Conservation (phyloP, 1,284 basidiomycete genomes). For the Heterobasidion irregulare region DNA sequence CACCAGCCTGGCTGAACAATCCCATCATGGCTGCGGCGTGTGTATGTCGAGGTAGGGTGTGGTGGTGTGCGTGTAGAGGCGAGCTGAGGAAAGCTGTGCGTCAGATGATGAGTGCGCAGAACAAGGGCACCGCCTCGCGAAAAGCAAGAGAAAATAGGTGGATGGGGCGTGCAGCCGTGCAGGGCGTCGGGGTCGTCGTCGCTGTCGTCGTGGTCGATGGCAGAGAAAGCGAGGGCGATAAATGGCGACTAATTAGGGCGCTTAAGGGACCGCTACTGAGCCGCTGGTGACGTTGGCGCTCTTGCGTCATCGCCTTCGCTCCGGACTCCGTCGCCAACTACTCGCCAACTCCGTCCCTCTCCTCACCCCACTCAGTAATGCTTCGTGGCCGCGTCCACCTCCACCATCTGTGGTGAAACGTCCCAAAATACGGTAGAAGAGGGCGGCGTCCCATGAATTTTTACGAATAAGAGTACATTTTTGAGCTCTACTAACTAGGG, state of each 20-base stretch:
- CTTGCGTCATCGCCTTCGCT: background rate
- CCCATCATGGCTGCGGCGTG: conserved; percentile 51
- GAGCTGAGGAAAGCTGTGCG: background rate
- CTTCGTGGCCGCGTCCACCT: too few species aligned
- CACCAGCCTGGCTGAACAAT: conserved; percentile 39
- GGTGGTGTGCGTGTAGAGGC: background rate
- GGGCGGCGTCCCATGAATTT: too few species aligned
- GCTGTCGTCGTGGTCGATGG: background rate
- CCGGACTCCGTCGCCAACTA: too few species aligned
- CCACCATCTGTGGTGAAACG: too few species aligned
- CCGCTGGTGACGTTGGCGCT: background rate
- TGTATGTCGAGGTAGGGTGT: background rate
- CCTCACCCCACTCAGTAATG: too few species aligned
- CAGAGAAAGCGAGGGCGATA: background rate
- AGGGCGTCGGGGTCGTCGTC: background rate
- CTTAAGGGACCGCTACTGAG: background rate
- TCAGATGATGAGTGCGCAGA: background rate
- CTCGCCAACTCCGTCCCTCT: too few species aligned
- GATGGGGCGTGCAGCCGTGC: background rate
- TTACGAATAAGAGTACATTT: too few species aligned
- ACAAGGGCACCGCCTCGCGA: background rate
- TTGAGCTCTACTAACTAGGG: too few species aligned
- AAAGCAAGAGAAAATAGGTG: background rate
- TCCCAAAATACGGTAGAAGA: too few species aligned
- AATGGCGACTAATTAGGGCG: background rate